phyloP scores from a whole-genome alignment of 2,329 filamentous ascomycete species.

The Ceratocystis alfenasii region DNA sequence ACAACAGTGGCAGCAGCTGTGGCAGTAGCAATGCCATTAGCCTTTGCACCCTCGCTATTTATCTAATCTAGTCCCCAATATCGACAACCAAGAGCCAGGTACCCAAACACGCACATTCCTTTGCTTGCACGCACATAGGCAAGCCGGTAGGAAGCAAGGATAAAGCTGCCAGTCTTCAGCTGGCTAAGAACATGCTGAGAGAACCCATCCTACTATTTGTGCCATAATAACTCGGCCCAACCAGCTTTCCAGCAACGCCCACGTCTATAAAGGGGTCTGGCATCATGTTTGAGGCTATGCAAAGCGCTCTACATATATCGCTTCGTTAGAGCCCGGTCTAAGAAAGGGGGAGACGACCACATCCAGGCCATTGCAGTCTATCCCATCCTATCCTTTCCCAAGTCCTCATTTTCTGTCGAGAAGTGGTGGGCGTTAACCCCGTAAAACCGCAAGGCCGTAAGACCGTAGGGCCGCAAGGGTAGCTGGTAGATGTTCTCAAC shows the following conservation, averaged over 20 bases:
- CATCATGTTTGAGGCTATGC: slow-evolving; percentile 2
- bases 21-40: background rate
- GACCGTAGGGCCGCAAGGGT: background rate
- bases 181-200: background rate
- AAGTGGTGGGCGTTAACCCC: background rate
- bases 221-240: background rate
- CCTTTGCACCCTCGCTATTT: background rate
- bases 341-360: background rate
- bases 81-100: background rate
- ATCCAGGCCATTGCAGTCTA: background rate
- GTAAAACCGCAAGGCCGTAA: background rate
- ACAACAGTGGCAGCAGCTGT: background rate
- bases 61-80: background rate
- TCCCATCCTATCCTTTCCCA: background rate
- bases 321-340: background rate
- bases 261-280: background rate
- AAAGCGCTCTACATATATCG: background rate
- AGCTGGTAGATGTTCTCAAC: background rate
- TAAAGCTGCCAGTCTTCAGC: background rate
- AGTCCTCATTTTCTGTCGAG: background rate
- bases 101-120: background rate
- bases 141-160: background rate
- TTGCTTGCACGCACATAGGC: background rate
- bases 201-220: background rate
- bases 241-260: background rate